phyloP scores from a whole-genome alignment of 83 land plant species.

The Larix sibirica region DNA sequence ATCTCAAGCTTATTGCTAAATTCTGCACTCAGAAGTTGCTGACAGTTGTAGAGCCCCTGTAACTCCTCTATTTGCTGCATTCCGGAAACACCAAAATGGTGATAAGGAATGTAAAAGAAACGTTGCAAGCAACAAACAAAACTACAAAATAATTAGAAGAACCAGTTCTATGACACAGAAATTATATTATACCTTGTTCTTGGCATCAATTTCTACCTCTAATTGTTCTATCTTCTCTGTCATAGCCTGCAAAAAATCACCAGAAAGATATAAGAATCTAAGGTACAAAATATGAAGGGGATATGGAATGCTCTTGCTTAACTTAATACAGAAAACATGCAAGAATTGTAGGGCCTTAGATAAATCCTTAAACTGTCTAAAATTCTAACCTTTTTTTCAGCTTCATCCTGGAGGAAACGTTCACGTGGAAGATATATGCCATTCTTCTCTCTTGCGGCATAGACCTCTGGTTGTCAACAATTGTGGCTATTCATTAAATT shows the following conservation, averaged over 20 bases:
- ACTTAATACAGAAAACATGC: neutral
- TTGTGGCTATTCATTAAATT: neutral
- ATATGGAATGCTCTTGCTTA: neutral
- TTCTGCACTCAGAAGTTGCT: constrained; percentile 50
- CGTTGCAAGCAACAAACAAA: neutral
- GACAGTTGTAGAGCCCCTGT: constrained; percentile 60
- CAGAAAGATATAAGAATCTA: neutral
- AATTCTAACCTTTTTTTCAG: constrained; percentile 80
- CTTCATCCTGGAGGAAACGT: constrained; percentile 83
- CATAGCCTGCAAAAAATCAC: constrained; percentile 61
- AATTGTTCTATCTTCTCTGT: constrained; percentile 79
- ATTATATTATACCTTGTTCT: constrained; percentile 61
- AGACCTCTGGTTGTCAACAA: constrained; percentile 56
- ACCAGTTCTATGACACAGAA: neutral
- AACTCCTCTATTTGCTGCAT: constrained; percentile 69
- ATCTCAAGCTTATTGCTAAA: constrained; percentile 60
- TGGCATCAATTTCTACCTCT: constrained; percentile 69
- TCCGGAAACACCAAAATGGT: constrained; percentile 1
- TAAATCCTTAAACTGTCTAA: neutral
- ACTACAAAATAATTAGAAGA: neutral
- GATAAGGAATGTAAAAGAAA: constrained; percentile 1
- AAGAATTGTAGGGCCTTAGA: neutral
- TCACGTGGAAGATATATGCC: constrained; percentile 88
- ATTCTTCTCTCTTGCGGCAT: constrained; percentile 91
- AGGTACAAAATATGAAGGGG: neutral